Base-by-base conservation (phyloP, 495 filamentous ascomycete genomes). In the Aspergillus olivimuriae region DNA sequence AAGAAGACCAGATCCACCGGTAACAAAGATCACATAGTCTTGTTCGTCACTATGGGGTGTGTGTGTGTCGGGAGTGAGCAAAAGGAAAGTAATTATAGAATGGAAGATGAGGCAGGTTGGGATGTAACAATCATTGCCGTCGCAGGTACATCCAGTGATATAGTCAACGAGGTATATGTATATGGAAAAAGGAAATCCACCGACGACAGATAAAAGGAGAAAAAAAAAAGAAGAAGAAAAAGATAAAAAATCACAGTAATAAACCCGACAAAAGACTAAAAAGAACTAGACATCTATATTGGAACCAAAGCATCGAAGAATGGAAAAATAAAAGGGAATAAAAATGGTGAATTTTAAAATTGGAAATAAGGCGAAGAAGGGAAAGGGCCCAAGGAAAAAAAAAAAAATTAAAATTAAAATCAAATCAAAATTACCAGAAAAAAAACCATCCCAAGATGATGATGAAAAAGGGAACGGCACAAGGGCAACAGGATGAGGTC, bases 401-500 rank as follows among this genome's bases (percentile, higher is more conserved):
- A 41, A 44, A 41, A 32, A 35, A 44, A 46, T 42, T 44, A 50
- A 34, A 37, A 35, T 21, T 30, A 44, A 33, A 40, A 40, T 52
- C 41, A 28, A 31, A 37, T 14, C 14, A 32, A 42, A 41, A 35
- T 31, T 35, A 28, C 38, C 34, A 49, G 41, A 42, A 34, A 43
- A 20, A 51, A 47, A 50, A 48, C n/a, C n/a, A n/a, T n/a, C n/a
- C n/a, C n/a, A n/a, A n/a, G n/a, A n/a, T n/a, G n/a, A n/a, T n/a
- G n/a, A 43, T 50, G 51, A 43, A 56, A 48, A 32, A 50, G 42
- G 35, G 20, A 47, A 30, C 38, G 43, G 48, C 46, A 47, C 55
- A 47, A 46, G n/a, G n/a, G n/a, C n/a, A n/a, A n/a, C 46, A 60
- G 53, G 53, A 63, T 61, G 63, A 67, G 58, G 63, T 70, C 65